Evolutionary conservation across 352 stramenopile species (phyloP).

Genomic region (Albugo laibachii): DNA sequence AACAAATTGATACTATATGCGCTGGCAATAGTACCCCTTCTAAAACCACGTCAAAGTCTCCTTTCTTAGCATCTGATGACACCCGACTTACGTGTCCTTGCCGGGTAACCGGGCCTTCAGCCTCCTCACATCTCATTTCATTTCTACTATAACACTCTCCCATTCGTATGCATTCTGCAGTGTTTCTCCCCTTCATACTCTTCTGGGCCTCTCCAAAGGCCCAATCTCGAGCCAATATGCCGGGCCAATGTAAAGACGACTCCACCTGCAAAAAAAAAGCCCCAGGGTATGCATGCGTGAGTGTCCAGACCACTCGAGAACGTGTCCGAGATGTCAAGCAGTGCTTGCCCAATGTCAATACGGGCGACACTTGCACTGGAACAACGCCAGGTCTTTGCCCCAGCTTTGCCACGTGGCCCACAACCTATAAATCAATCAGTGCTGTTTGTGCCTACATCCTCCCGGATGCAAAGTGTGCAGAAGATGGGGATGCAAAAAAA

Average conservation of each 20-base stretch:
- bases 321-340: constrained; percentile 52
- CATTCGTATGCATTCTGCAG: not conserved
- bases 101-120: too few relatives aligned
- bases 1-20: too few relatives aligned
- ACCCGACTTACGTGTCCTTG: too few relatives aligned
- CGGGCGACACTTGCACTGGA: constrained; percentile 38
- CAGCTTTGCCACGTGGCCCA: constrained; percentile 53
- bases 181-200: not conserved
- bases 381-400: constrained; percentile 33
- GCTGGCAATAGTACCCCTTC: too few relatives aligned
- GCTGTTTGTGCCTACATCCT: constrained; percentile 49
- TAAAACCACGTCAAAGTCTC: too few relatives aligned
- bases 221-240: constrained; percentile 4
- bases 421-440: constrained; percentile 35
- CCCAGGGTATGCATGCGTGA: constrained; percentile 35
- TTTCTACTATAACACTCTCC: not conserved
- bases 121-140: not conserved
- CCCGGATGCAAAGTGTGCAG: constrained; percentile 29
- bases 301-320: constrained; percentile 54
- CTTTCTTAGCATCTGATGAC: too few relatives aligned
- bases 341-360: constrained; percentile 28
- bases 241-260: constrained; percentile 40
- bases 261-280: constrained; percentile 17
- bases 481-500: not conserved
- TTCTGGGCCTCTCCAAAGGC: not conserved